Base-by-base conservation (phyloP, 2,329 filamentous ascomycete species). In the Parascedosporium putredinis region DNA sequence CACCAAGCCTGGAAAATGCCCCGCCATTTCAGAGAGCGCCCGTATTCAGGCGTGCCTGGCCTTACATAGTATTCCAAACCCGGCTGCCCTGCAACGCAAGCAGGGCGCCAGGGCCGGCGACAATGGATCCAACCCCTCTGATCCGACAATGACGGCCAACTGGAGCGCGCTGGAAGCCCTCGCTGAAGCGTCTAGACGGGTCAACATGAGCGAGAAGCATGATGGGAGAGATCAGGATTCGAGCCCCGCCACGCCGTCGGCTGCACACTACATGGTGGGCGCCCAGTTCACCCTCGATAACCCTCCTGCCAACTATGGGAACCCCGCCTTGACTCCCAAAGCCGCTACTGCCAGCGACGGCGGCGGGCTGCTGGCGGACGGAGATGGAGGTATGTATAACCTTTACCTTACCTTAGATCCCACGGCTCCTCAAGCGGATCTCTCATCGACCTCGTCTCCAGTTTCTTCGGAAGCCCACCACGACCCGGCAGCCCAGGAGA, bases 131-230 rank as follows among this genome's bases (percentile, higher is more conserved):
- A 34, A 12, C 29, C n/a, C 49, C 29, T 23, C 49, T 20, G 42
- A 53, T 45, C 44, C 50, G 54, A 51, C 68, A 20, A 59, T 72
- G 6, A 71, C 74, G 1, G 76, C 79, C 56, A 79, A 81, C 55
- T 88, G 88, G 74, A 88, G 87, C 53, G 86, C 87, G 2, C 72
- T 95, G 33, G 87, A 94, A 62, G 89, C 89, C 4, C 73, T 95
- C 20, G 89, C 89, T 27, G 89, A 95, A 66, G 89, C 90, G 0
- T 94, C 89, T 46, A 78, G 88, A 47, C 86, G 87, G 63, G 79
- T 93, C 51, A 85, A 86, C 57, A 71, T 81, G 14, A 77, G 72
- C 52, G 76, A 81, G 58, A 81, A 80, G 59, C 76, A 73, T 48
- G 76, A 78, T 14, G 36, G 23, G 10, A 22, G 47, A 20, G 42